Base-by-base conservation (phyloP, 805 yeast genomes). In the Blastobotrys robertii region DNA sequence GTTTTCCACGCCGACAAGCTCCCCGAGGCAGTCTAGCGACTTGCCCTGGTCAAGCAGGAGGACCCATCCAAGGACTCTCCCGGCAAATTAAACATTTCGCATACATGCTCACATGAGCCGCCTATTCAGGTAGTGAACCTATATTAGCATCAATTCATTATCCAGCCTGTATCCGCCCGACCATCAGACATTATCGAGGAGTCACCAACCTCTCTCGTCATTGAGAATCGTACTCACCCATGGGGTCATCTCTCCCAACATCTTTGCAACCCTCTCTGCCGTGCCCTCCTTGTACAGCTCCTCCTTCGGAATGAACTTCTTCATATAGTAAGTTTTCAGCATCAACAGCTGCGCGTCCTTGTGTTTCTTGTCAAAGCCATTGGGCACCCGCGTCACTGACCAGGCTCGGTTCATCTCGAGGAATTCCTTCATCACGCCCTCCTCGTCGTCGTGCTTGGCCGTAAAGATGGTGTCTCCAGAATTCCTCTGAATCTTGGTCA, bases 301-400 rank as follows among this genome's bases (percentile, higher is more conserved):
- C 22, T 28, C 32, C 32, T 19, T 8, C 19, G 19, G 33, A 11
- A 37, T 14, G 14, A 10, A 11, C 8, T 32, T 22, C 32, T 30
- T 19, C 8, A 37, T 37, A 8, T 12, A n/a, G 25, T 19, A 37
- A 10, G 31, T 22, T 30, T 35, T 37, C n/a, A 43, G 11, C 45
- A 43, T 34, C 15, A 52, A 36, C 39, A 52, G 42, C 22, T 39
- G 33, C 16, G 50, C 38, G 16, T 52, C 48, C 22, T 32, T 38
- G 16, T 50, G 54, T 16, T 44, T 47, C 30, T 45, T 42, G 25
- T 51, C 39, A 39, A 36, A 52, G 2, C 53, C 56, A 16, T 45
- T 48, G 1, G 56, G 56, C 10, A 37, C 40, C 31, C 45, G 44
- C 30, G 46, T 52, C 37, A 52, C 30, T 28, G 54, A 52, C 19